These are phyloP conservation scores for Henckelia pumila DNA, from an alignment of 257 asterid species.

Conservation along the genomic window DNA sequence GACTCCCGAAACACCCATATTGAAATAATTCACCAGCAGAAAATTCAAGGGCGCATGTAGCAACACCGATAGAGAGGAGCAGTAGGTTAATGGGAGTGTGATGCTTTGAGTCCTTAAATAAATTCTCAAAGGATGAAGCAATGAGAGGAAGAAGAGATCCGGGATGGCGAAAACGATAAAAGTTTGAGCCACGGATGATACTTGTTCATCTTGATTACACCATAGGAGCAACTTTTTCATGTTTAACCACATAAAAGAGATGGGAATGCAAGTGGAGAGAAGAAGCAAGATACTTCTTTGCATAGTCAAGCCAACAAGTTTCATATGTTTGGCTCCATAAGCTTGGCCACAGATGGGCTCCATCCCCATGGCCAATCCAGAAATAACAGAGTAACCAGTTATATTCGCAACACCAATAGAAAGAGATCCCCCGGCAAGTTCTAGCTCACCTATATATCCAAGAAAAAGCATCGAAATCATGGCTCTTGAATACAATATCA, in stretches of 20 bases:
- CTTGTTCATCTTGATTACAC: conserved; percentile 81
- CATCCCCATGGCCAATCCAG: conserved; percentile 98
- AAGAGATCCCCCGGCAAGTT: conserved; percentile 88
- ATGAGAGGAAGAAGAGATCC: conserved; percentile 70
- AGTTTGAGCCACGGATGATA: conserved; percentile 68
- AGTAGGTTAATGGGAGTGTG: conserved; percentile 71
- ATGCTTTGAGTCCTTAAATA: conserved; percentile 72
- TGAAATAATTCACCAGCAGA: conserved; percentile 46
- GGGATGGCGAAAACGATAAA: conserved; percentile 80
- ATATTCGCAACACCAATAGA: conserved; percentile 94
- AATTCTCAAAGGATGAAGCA: conserved; percentile 74
- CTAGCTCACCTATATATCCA: conserved; percentile 88
- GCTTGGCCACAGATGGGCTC: conserved; percentile 98
- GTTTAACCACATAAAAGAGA: conserved; percentile 82
- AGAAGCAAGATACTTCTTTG: conserved; percentile 84
- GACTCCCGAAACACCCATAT: conserved; percentile 71
- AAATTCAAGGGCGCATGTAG: conserved; percentile 75
- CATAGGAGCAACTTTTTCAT: conserved; percentile 63
- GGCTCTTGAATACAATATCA: conserved; percentile 72
- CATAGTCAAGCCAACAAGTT: conserved; percentile 76
- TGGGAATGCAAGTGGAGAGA: conserved; percentile 66
- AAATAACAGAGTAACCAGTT: conserved; percentile 92
- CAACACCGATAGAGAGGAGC: conserved; percentile 56
- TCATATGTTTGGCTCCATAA: conserved; percentile 87
- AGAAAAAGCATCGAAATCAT: conserved; percentile 95